phyloP scores from a whole-genome alignment of 176 grass and related monocot species.

The Eragrostis nindensis region DNA sequence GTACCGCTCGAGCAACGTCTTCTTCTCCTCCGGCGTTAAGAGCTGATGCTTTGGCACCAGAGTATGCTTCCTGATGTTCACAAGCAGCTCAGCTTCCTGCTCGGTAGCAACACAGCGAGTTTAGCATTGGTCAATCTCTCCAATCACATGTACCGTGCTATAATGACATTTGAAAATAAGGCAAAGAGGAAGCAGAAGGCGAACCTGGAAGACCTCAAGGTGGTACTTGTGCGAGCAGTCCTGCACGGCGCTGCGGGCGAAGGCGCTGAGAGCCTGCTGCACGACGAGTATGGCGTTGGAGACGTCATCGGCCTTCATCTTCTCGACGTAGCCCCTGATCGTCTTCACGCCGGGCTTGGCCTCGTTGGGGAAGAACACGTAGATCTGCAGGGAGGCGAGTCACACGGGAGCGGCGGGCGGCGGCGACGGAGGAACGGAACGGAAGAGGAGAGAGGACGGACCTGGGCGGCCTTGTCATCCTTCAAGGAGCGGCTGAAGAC shows the following conservation, averaged over 20 bases:
- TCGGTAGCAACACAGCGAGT: not conserved
- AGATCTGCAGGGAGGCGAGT: conserved; percentile 45
- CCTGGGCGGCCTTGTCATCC: conserved; percentile 35
- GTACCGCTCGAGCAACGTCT: conserved; percentile 71
- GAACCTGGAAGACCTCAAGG: conserved; percentile 87
- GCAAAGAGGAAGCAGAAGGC: not conserved
- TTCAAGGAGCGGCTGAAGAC: conserved; percentile 30
- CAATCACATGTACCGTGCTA: not conserved
- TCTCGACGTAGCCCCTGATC: conserved; percentile 79
- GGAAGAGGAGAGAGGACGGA: not conserved
- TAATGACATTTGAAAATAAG: not conserved
- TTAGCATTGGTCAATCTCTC: not conserved
- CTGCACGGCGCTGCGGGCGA: conserved; percentile 58
- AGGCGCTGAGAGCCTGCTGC: conserved; percentile 74
- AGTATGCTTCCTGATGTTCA: conserved; percentile 83
- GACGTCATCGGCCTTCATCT: conserved; percentile 78
- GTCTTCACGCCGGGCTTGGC: conserved; percentile 77
- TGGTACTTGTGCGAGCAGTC: conserved; percentile 55
- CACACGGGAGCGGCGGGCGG: not conserved
- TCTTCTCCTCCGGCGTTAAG: conserved; percentile 68
- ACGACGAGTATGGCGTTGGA: conserved; percentile 67
- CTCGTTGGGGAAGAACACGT: conserved; percentile 78
- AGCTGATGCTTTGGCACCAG: conserved; percentile 81
- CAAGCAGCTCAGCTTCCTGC: conserved; percentile 87
- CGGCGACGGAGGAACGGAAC: not conserved